Conservation (phyloP, 2,329 filamentous ascomycete genomes). For the Pestalotiopsis sp. region DNA sequence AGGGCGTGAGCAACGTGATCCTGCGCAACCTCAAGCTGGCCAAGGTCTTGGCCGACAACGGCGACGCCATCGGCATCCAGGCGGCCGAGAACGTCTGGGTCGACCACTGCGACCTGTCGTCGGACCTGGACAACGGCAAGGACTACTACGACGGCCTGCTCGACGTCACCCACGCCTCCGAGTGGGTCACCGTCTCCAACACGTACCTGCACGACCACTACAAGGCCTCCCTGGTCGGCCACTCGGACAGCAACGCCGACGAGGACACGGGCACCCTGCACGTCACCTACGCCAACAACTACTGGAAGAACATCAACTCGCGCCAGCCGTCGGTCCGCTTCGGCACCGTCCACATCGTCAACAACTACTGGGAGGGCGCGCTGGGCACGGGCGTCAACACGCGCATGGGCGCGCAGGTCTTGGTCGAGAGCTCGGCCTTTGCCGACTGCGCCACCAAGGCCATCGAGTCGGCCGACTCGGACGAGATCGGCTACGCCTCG, state of each 20-base stretch:
- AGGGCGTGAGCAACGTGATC: constrained; percentile 57
- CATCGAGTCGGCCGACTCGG: constrained; percentile 38
- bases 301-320: constrained; percentile 64
- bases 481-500: constrained; percentile 40
- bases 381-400: constrained; percentile 52
- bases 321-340: constrained; percentile 65
- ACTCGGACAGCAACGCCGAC: constrained; percentile 57
- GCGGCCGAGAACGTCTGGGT: constrained; percentile 62
- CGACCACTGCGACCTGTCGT: constrained; percentile 66
- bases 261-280: constrained; percentile 63
- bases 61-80: constrained; percentile 62
- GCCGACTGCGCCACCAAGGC: constrained; percentile 25
- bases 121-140: constrained; percentile 60
- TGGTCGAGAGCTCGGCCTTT: constrained; percentile 47
- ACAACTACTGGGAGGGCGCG: constrained; percentile 39
- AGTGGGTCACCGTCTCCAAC: constrained; percentile 56
- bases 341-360: constrained; percentile 61
- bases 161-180: constrained; percentile 62
- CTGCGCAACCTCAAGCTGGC: constrained; percentile 61
- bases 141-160: constrained; percentile 70
- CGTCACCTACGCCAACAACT: constrained; percentile 68
- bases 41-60: constrained; percentile 54
- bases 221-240: constrained; percentile 46
- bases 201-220: constrained; percentile 49
- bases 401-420: constrained; percentile 49